These are phyloP conservation scores for Botrytis paeoniae DNA, from an alignment of 2,329 filamentous ascomycete genomes.

Conservation along the genomic window DNA sequence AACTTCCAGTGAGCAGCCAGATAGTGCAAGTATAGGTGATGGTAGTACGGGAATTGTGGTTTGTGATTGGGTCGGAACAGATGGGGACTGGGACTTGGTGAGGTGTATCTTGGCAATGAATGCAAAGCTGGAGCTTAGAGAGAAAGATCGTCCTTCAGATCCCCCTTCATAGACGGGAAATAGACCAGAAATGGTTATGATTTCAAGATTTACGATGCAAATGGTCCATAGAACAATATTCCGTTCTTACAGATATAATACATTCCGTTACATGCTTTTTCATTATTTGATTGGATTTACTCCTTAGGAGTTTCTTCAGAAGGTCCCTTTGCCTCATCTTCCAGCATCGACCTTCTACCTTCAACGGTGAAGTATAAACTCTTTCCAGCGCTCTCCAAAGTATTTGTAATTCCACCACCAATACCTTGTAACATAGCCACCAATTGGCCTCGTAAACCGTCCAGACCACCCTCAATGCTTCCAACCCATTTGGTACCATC, in stretches of 20 bases:
- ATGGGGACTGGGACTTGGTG: constrained; percentile 88
- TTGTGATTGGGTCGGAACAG: constrained; percentile 86
- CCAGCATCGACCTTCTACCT: constrained; percentile 73
- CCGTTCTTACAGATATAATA: constrained; percentile 34
- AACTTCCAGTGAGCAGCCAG: constrained; percentile 23
- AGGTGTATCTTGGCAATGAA: constrained; percentile 91
- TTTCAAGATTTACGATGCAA: constrained; percentile 19
- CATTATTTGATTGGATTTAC: constrained; percentile 25
- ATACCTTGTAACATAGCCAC: constrained; percentile 77
- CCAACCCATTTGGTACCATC: constrained; percentile 61
- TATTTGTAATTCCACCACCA: constrained; percentile 71
- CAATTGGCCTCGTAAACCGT: constrained; percentile 77
- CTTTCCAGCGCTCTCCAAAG: constrained; percentile 77
- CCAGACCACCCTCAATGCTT: constrained; percentile 75
- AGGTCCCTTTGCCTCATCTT: constrained; percentile 56
- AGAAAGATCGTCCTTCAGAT: constrained; percentile 7
- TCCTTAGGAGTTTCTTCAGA: constrained; percentile 21
- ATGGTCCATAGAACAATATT: constrained; percentile 19
- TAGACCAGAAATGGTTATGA: constrained; percentile 19
- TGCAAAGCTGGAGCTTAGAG: constrained; percentile 54
- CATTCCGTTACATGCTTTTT: constrained; percentile 22
- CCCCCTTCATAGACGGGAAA: not conserved
- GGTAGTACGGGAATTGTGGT: constrained; percentile 85
- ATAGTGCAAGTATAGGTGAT: constrained; percentile 52
- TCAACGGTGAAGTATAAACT: constrained; percentile 87